Conservation (phyloP, 2,329 filamentous ascomycete genomes). For the Penicillium sp. region DNA sequence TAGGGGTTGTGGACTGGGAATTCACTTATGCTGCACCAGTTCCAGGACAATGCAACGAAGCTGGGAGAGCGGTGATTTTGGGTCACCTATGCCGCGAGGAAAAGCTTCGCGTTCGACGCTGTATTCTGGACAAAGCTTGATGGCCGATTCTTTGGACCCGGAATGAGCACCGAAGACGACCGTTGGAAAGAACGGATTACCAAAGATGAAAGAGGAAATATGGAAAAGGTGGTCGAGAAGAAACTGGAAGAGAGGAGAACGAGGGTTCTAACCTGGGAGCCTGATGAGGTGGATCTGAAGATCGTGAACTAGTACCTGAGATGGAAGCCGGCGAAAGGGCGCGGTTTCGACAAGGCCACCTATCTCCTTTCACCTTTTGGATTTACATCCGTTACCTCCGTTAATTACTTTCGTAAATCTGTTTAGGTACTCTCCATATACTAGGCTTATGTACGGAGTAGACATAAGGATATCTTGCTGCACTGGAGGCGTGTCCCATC, state of each 20-base stretch:
- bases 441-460: not conserved
- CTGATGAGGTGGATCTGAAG: constrained; percentile 6
- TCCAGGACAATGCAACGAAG: constrained; percentile 20
- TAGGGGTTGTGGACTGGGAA: constrained; percentile 28
- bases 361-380: not conserved
- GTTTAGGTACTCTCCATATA: not conserved
- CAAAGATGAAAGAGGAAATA: constrained; percentile 2
- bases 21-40: constrained; percentile 28
- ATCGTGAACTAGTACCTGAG: constrained; percentile 1
- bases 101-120: constrained; percentile 9
- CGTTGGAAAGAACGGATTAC: constrained; percentile 8
- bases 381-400: not conserved
- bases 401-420: not conserved
- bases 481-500: not conserved
- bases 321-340: not conserved
- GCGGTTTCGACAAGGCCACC: not conserved
- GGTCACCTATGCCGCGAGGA: constrained; percentile 8
- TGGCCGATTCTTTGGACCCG: constrained; percentile 8
- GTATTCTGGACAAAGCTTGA: constrained; percentile 10
- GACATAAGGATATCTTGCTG: not conserved
- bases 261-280: constrained; percentile 8
- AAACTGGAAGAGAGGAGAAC: constrained; percentile 3
- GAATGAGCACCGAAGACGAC: not conserved
- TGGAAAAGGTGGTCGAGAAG: constrained; percentile 5
- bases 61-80: constrained; percentile 8